Evolutionary conservation across 805 yeast genomes (phyloP).

Genomic region (Starmerella stigmatis): DNA sequence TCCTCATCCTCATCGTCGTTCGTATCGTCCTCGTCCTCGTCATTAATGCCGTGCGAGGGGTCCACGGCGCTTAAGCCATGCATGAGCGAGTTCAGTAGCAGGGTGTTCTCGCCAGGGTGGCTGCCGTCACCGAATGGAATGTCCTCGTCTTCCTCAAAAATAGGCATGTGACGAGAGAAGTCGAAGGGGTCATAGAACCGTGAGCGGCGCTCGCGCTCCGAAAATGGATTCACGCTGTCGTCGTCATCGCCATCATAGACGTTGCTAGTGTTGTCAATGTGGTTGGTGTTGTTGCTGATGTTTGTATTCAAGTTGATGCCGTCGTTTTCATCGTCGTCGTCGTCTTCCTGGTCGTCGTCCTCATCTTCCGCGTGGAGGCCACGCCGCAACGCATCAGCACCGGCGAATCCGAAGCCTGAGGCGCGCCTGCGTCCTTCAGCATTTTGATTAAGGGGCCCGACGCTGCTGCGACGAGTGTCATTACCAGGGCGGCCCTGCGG

Average conservation of each 20-base stretch:
- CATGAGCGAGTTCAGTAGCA: conserved; percentile 1
- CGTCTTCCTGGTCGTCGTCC: background rate
- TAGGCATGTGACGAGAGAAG: no score
- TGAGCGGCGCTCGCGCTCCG: background rate
- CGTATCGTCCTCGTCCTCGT: background rate
- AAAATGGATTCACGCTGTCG: background rate
- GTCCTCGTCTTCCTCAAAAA: conserved; percentile 1
- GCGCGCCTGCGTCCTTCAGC: no score
- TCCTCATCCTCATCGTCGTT: background rate
- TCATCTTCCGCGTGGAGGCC: background rate
- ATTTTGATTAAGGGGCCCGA: no score
- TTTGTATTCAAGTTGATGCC: background rate
- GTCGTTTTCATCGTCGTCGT: background rate
- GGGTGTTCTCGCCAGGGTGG: background rate
- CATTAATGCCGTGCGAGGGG: background rate
- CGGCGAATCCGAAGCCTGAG: no score
- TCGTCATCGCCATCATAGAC: background rate
- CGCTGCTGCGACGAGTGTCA: background rate
- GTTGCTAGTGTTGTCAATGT: background rate
- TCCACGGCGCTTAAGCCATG: background rate
- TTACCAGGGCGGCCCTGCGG: background rate
- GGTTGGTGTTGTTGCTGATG: background rate
- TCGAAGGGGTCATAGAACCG: background rate
- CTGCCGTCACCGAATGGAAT: no score
- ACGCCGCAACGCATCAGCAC: no score